Evolutionary conservation across 768 basidiomycete genomes (phyloP), one percentile per base, ranked within the genome.

Genomic region (Chalciporus piperatus): DNA sequence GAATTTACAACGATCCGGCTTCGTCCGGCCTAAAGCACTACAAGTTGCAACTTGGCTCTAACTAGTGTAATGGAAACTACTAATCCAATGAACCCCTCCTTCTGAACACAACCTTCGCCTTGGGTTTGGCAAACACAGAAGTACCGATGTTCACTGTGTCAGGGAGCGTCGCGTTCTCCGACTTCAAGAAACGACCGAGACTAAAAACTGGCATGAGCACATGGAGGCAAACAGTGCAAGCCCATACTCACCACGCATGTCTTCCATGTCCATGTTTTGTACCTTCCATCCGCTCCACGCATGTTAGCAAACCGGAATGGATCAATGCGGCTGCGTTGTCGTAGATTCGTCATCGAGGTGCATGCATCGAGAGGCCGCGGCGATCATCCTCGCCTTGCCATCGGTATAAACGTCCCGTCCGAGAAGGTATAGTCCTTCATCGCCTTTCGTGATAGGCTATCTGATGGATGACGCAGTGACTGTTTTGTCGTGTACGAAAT

Each of bases 271-370:
- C 75, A 53, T 72, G 60, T 56, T 68, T 72, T 7, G 55, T 55
- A 14, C 50, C 51, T n/a, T 73, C 71, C 70, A 3, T 68, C 63
- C 25, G 42, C 51, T 17, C 74, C 68, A 47, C 66, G 59, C 54
- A 71, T 66, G 10, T 69, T 59, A 2, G 69, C 65, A 56, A 78
- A 81, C 11, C 80, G 75, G 64, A 76, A 78, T 0, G 74, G 74
- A 25, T 79, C 71, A 54, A 76, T 9, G 48, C 50, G 3, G 62
- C 19, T 2, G 76, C 60, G 41, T 72, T 64, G 6, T 67, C 57
- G 42, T 76, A 74, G n/a, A 0, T 9, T 37, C 42, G 6, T 23
- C 28, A 27, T 59, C 58, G 28, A 22, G 46, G 42, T 68, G 63
- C 1, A 59, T 45, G 14, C 59, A 59, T 20, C 57, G 50, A 4